These are phyloP conservation scores for Aspergillus panamensis DNA, from an alignment of 495 filamentous ascomycete genomes.

Conservation along the genomic window DNA sequence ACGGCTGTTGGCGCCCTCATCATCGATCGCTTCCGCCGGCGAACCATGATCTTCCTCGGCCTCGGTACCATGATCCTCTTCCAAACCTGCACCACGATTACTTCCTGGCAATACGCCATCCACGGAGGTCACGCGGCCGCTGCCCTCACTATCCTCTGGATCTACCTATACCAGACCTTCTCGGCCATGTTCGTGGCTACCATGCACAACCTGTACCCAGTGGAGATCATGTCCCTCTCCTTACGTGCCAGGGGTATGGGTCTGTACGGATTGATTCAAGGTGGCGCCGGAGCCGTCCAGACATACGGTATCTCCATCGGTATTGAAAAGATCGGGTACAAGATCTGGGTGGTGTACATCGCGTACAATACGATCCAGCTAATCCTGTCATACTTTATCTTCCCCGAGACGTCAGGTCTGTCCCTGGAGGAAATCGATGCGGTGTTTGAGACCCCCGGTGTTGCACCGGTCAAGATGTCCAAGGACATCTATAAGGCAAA, in stretches of 20 bases:
- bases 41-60: constrained; percentile 38
- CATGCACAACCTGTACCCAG: constrained; percentile 45
- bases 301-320: constrained; percentile 42
- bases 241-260: constrained; percentile 45
- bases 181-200: constrained; percentile 38
- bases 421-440: constrained; percentile 44
- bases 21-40: constrained; percentile 36
- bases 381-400: constrained; percentile 38
- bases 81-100: constrained; percentile 39
- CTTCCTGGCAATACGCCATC: constrained; percentile 37
- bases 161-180: constrained; percentile 43
- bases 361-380: constrained; percentile 43
- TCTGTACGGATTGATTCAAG: constrained; percentile 40
- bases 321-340: constrained; percentile 41
- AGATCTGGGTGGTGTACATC: constrained; percentile 45
- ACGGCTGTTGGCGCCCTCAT: constrained; percentile 36
- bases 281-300: constrained; percentile 36
- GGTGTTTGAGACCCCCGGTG: constrained; percentile 44
- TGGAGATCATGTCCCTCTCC: constrained; percentile 36
- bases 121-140: constrained; percentile 24
- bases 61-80: constrained; percentile 37
- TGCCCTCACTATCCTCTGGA: constrained; percentile 37
- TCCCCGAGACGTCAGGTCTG: constrained; percentile 39
- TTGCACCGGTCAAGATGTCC: constrained; percentile 44
- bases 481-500: constrained; percentile 44